Evolutionary conservation across 805 yeast genomes (phyloP).

Genomic region (Pichia occidentalis): DNA sequence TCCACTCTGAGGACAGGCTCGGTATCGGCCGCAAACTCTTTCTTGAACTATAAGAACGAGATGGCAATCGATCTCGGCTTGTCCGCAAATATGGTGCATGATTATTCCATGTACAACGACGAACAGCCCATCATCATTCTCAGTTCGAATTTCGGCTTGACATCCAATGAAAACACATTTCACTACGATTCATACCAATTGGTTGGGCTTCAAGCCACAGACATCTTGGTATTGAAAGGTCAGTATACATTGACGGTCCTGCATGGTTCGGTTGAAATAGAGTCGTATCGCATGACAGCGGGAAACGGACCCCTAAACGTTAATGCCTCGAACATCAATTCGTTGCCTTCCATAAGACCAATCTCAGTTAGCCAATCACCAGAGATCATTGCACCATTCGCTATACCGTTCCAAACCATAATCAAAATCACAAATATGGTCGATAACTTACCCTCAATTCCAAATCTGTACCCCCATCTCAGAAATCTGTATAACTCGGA

Average conservation of each 20-base stretch:
- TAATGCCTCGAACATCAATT: constrained; percentile 30
- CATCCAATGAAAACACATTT: constrained; percentile 34
- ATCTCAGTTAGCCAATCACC: constrained; percentile 31
- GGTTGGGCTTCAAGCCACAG: constrained; percentile 11
- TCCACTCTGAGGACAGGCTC: too few species aligned
- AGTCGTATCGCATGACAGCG: constrained; percentile 33
- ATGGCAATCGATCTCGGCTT: constrained; percentile 3
- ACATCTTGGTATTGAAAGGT: constrained; percentile 39
- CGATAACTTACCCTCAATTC: constrained; percentile 43
- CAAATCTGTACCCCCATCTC: constrained; percentile 38
- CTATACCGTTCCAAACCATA: constrained; percentile 37
- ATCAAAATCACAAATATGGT: constrained; percentile 30
- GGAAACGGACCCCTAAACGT: constrained; percentile 14
- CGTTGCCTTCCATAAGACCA: constrained; percentile 36
- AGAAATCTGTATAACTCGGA: constrained; percentile 34
- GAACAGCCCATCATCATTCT: constrained; percentile 15
- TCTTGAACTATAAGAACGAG: too few species aligned
- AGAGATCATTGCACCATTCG: constrained; percentile 33
- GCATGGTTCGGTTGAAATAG: constrained; percentile 42
- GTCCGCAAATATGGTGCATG: not conserved
- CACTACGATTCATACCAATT: constrained; percentile 21
- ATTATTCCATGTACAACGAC: not conserved
- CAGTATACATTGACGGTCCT: constrained; percentile 38
- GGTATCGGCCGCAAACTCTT: too few species aligned
- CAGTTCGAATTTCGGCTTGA: constrained; percentile 32